A percentile compares a stretch with the other conserved stretches of the same genome.
These are phyloP conservation scores for Populus davidiana DNA, from an alignment of 345 rosid species.

Conservation along the genomic window DNA sequence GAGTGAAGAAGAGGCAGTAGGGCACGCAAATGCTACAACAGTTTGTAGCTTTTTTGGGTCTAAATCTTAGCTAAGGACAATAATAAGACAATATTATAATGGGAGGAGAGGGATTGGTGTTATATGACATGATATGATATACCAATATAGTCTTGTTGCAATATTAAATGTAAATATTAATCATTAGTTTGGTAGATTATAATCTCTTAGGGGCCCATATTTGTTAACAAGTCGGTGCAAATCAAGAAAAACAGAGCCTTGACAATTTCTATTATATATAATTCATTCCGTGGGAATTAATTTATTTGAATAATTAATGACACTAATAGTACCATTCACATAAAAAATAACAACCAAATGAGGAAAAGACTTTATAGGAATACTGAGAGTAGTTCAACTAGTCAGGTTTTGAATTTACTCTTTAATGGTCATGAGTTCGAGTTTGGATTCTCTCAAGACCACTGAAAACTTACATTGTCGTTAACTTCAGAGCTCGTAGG, in stretches of 20 bases:
- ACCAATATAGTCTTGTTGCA: background rate
- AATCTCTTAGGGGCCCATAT: background rate
- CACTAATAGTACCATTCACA: too few relatives aligned
- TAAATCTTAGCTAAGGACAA: background rate
- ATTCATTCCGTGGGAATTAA: too few relatives aligned
- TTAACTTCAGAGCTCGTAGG: fast-evolving
- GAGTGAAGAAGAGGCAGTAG: background rate
- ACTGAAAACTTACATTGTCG: too few relatives aligned
- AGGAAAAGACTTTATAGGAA: too few relatives aligned
- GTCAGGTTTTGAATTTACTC: fast-evolving
- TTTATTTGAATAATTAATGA: too few relatives aligned
- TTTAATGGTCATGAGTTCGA: fast-evolving
- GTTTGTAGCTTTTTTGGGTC: background rate
- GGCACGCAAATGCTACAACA: background rate
- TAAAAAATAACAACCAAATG: too few relatives aligned
- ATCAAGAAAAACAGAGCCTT: background rate
- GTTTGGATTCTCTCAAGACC: fast-evolving
- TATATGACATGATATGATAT: background rate
- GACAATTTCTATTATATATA: too few relatives aligned
- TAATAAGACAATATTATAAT: background rate
- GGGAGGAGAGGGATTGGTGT: background rate
- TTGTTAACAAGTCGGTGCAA: background rate
- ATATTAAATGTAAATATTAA: background rate
- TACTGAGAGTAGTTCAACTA: too few relatives aligned
- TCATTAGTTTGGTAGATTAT: slow-evolving; percentile 7